Percentiles rank a stretch among this genome's conserved stretches.
Evolutionary conservation across 495 filamentous ascomycete genomes (phyloP).

Genomic region (Aspergillus coremiiformis): DNA sequence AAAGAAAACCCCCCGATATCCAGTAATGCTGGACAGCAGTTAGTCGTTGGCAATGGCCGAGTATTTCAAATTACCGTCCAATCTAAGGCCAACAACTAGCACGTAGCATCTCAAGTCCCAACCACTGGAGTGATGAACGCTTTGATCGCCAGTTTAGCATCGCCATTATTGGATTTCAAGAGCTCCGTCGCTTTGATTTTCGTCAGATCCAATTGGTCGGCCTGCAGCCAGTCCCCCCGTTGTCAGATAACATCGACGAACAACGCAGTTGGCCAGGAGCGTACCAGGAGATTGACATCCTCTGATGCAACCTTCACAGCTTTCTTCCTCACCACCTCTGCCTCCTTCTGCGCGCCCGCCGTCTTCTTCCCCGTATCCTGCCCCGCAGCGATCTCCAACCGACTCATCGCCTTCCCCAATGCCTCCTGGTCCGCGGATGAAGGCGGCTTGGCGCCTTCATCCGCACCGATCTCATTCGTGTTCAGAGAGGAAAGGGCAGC

Average conservation of each 20-base stretch:
- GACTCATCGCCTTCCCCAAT: constrained; percentile 74
- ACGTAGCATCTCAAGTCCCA: constrained; percentile 8
- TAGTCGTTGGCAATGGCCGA: too few species aligned
- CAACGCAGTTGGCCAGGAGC: too few species aligned
- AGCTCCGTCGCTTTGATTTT: constrained; percentile 81
- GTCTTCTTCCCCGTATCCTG: constrained; percentile 16
- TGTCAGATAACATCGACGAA: too few species aligned
- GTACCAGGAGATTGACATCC: constrained; percentile 61
- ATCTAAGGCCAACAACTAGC: neutral
- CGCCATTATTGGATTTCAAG: constrained; percentile 69
- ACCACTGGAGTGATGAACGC: constrained; percentile 48
- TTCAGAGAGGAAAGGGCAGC: constrained; percentile 77
- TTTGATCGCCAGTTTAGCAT: constrained; percentile 62
- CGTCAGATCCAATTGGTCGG: constrained; percentile 69
- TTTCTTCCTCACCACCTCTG: constrained; percentile 39
- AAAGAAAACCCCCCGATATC: neutral
- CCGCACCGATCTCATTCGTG: constrained; percentile 46
- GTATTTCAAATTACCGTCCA: neutral
- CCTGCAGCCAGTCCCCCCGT: constrained; percentile 34
- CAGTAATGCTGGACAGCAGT: neutral
- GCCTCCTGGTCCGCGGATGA: constrained; percentile 66
- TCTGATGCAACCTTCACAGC: constrained; percentile 57
- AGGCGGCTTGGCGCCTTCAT: constrained; percentile 36
- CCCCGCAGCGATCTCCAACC: constrained; percentile 46
- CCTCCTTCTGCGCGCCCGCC: constrained; percentile 37